Evolutionary conservation across 2,329 filamentous ascomycete species (phyloP).

Genomic region (Xylariomycetidae sp.): DNA sequence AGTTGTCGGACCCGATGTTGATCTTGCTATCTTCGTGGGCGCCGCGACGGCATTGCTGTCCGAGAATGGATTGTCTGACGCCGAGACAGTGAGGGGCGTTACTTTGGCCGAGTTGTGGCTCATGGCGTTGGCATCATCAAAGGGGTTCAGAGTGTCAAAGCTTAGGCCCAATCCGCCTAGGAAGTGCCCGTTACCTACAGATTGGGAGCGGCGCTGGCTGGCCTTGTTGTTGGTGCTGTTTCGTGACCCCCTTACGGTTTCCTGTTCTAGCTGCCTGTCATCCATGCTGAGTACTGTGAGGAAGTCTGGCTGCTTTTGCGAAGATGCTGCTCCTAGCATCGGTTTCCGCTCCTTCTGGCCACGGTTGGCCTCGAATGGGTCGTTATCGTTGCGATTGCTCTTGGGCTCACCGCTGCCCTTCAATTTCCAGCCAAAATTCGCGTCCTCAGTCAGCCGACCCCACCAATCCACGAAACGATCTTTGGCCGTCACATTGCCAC

Average conservation of each 20-base stretch:
- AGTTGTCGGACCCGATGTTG: conserved; percentile 23
- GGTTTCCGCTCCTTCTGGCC: conserved; percentile 18
- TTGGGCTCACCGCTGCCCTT: conserved; percentile 24
- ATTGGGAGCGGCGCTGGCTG: conserved; percentile 22
- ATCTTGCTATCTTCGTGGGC: conserved; percentile 23
- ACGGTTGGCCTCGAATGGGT: conserved; percentile 22
- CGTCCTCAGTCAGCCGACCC: conserved; percentile 36
- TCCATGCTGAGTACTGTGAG: conserved; percentile 39
- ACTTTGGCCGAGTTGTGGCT: conserved; percentile 35
- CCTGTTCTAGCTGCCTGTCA: conserved; percentile 29
- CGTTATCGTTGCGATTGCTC: conserved; percentile 18
- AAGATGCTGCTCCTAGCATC: conserved; percentile 6
- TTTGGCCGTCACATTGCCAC: conserved; percentile 24
- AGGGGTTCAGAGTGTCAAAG: conserved; percentile 37
- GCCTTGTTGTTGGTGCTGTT: conserved; percentile 17
- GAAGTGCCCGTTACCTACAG: conserved; percentile 34
- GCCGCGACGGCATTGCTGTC: conserved; percentile 41
- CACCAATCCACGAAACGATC: conserved; percentile 42
- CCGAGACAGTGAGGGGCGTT: conserved; percentile 28
- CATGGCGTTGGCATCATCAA: conserved; percentile 42
- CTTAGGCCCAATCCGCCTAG: conserved; percentile 35
- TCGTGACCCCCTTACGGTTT: conserved; percentile 10
- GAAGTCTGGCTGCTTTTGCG: conserved; percentile 41
- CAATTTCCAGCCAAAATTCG: conserved; percentile 33
- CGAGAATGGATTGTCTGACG: conserved; percentile 41